Base-by-base conservation (phyloP, 1,139 yeast genomes). In the Pichia sp. region DNA sequence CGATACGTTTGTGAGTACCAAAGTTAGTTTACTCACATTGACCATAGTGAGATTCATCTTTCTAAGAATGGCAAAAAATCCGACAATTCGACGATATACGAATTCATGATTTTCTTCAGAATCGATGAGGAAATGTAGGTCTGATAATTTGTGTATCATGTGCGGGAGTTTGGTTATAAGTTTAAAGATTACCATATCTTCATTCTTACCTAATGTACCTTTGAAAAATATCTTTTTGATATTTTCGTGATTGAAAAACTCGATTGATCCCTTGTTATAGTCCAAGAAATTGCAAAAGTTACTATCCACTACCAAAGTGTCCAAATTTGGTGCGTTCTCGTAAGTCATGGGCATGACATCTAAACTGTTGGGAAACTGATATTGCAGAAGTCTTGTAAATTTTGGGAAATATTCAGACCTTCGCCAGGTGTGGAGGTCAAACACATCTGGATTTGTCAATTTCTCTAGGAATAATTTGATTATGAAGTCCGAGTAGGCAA, bases 11-110 rank as follows among this genome's bases (percentile, higher is more conserved):
- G 58, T 55, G 33, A 55, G 27, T 6, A 56, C 51, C 33, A 44
- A 37, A 44, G 48, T 60, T 22, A 46, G 44, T 45, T 33, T 57
- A 30, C 38, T 34, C 10, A 49, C 27, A 27, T 52, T 50, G 10
- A 41, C 34, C 43, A 54, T 35, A 3, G 44, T 38, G 13, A 50
- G 32, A 12, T 47, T 49, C 48, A 51, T 48, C 24, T 47, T 48
- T 32, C 57, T 46, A 17, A 53, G 36, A 48, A 39, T 44, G 22
- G 49, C 55, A 47, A 43, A 47, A 34, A 46, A 49, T 17, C 51
- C 53, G 40, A 55, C 59, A 13, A 54, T 34, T 23, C 59, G 38
- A 30, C 59, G 46, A 39, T 55, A 55, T 12, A 49, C 55, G 15
- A 44, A 32, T 14, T 54, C 54, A 26, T 47, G 44, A 15, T 51